phyloP scores from a whole-genome alignment of 208 protist genomes.

The Novymonas esmeraldas region DNA sequence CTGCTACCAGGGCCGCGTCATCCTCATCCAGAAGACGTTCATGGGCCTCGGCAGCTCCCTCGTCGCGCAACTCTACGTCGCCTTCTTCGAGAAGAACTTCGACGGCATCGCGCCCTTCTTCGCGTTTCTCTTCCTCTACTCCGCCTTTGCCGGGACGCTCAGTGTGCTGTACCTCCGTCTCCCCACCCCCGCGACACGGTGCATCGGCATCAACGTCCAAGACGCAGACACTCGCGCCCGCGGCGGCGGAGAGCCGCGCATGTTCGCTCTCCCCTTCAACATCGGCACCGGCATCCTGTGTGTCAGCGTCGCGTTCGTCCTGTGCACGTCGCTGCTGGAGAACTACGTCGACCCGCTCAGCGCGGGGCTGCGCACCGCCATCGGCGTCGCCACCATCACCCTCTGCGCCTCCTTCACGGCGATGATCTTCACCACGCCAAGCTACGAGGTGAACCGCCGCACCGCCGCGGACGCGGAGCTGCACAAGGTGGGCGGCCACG shows the following conservation, averaged over 20 bases:
- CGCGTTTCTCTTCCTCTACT: slow-evolving; percentile 61
- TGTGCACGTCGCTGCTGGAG: slow-evolving; percentile 54
- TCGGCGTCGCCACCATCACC: slow-evolving; percentile 53
- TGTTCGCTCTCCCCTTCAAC: slow-evolving; percentile 71
- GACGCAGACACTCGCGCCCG: slow-evolving; percentile 40
- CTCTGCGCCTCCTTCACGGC: slow-evolving; percentile 53
- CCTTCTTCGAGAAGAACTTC: slow-evolving; percentile 62
- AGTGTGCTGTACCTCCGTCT: slow-evolving; percentile 56
- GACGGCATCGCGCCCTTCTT: slow-evolving; percentile 66
- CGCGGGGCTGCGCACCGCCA: slow-evolving; percentile 23
- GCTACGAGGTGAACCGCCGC: slow-evolving; percentile 52
- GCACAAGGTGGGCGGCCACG: background rate
- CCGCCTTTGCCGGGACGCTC: slow-evolving; percentile 52
- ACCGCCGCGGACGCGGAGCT: slow-evolving; percentile 25
- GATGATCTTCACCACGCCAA: slow-evolving; percentile 75
- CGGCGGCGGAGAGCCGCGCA: slow-evolving; percentile 59
- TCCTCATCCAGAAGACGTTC: slow-evolving; percentile 88
- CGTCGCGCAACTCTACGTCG: slow-evolving; percentile 74
- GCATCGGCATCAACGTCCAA: slow-evolving; percentile 70
- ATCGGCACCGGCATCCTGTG: slow-evolving; percentile 60
- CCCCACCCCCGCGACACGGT: slow-evolving; percentile 46
- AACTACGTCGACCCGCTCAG: slow-evolving; percentile 44
- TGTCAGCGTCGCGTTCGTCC: slow-evolving; percentile 46
- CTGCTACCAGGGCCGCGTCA: slow-evolving; percentile 76
- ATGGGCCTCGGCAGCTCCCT: slow-evolving; percentile 85